Base-by-base conservation (phyloP, 306 rosid species). In the Dryas octopetala region DNA sequence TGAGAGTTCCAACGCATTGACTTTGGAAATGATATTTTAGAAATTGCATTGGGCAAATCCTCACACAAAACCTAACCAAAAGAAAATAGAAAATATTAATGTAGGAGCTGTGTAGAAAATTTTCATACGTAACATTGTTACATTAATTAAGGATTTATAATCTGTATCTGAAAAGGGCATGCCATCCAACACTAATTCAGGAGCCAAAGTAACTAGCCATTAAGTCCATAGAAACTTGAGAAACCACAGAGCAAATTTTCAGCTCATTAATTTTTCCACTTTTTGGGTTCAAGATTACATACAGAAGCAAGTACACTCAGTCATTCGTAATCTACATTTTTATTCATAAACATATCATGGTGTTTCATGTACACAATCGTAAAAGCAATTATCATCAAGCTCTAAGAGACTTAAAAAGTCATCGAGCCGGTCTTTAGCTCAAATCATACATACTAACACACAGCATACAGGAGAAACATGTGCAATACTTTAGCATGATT, bases 1-100 rank as follows among this genome's bases (percentile, higher is more conserved):
- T 91, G 91, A 75, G 97, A 89, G 70, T 90, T 94, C 98, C 97
- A 94, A n/a, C 89, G 91, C 98, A 94, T 91, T 76, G 97, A 87
- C 92, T 94, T 94, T 41, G 96, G 88, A 75, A 94, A 91, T 77
- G 98, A 90, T 74, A 94, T 81, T 83, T 86, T 94, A 23, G 86
- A 88, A 84, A 94, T 82, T 15, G 82, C 68, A 81, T 78, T 81
- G 58, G 98, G 94, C 75, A 91, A 86, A 69, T 91, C 91, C 85
- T 88, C 94, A 41, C 94, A 94, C 70, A 94, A 82, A 75, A 94
- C 97, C 98, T 94, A 71, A 43, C 38, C 63, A 44, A 64, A 72
- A 58, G 19, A 67, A 46, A 62, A 75, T 19, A 23, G 28, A 19
- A 4, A 44, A 54, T 9, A 70, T n/a, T 16, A 1, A 1, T 43